Conservation (phyloP, 306 rosid genomes). For the Albizia julibrissin region DNA sequence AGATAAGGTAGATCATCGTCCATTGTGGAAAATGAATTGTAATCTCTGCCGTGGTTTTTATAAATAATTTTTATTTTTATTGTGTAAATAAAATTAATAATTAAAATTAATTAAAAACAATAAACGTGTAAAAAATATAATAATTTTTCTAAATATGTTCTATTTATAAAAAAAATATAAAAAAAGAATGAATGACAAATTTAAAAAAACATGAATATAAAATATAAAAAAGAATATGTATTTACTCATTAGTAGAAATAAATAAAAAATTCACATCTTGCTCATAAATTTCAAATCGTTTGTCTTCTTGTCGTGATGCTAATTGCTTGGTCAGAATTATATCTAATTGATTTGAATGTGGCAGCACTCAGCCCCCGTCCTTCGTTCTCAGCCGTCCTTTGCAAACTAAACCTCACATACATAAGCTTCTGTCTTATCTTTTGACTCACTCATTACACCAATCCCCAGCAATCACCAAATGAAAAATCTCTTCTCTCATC, state of each 20-base stretch:
- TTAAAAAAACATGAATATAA: no score
- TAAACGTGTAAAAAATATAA: no score
- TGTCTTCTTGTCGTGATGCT: not conserved
- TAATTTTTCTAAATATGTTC: no score
- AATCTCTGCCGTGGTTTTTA: accelerated
- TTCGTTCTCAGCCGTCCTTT: not conserved
- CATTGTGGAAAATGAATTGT: not conserved
- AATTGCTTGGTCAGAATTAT: not conserved
- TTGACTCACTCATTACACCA: not conserved
- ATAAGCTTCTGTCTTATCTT: not conserved
- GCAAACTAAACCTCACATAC: not conserved
- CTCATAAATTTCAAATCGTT: not conserved
- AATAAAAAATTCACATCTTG: not conserved
- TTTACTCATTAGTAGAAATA: no score
- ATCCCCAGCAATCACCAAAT: not conserved
- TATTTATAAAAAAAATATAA: no score
- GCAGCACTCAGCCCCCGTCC: not conserved
- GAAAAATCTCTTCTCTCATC: not conserved
- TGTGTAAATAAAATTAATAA: accelerated
- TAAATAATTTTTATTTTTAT: no score
- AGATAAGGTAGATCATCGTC: not conserved
- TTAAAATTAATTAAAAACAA: no score
- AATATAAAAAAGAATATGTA: no score
- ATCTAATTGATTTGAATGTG: not conserved
- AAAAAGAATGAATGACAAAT: no score